Evolutionary conservation across 345 rosid species (phyloP).

Genomic region (Populus euphratica): DNA sequence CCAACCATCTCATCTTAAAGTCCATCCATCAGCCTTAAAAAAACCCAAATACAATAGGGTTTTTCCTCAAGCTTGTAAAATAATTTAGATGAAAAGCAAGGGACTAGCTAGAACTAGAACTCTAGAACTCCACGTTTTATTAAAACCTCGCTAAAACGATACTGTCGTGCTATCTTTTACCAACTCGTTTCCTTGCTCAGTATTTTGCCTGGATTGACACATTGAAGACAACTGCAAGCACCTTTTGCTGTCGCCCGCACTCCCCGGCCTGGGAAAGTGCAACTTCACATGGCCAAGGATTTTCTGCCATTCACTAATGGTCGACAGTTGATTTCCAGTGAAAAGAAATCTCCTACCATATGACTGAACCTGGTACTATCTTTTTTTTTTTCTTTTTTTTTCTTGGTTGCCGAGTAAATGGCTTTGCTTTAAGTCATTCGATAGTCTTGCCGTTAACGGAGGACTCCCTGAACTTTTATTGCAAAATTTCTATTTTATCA

Average conservation of each 20-base stretch:
- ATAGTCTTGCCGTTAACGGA: neutral
- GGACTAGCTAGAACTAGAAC: too few relatives aligned
- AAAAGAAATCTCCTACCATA: neutral
- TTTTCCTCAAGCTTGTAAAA: neutral
- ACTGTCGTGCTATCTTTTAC: neutral
- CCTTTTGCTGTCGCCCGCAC: neutral
- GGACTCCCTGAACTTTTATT: neutral
- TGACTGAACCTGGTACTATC: neutral
- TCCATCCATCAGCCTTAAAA: neutral
- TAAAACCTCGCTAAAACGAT: neutral
- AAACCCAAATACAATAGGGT: neutral
- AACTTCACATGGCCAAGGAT: neutral
- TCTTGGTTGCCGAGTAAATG: neutral
- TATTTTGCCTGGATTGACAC: neutral
- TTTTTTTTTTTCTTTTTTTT: too few relatives aligned
- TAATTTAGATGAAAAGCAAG: too few relatives aligned
- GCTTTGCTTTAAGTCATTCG: neutral
- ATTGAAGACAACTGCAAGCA: neutral
- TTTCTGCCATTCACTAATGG: neutral
- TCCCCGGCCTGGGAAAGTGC: neutral
- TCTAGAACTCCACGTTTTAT: too few relatives aligned
- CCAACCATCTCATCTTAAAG: neutral
- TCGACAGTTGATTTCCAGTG: neutral
- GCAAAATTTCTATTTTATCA: neutral
- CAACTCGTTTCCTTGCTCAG: neutral